Conservation (phyloP, 495 filamentous ascomycete genomes). For the Clohesyomyces aquaticus region DNA sequence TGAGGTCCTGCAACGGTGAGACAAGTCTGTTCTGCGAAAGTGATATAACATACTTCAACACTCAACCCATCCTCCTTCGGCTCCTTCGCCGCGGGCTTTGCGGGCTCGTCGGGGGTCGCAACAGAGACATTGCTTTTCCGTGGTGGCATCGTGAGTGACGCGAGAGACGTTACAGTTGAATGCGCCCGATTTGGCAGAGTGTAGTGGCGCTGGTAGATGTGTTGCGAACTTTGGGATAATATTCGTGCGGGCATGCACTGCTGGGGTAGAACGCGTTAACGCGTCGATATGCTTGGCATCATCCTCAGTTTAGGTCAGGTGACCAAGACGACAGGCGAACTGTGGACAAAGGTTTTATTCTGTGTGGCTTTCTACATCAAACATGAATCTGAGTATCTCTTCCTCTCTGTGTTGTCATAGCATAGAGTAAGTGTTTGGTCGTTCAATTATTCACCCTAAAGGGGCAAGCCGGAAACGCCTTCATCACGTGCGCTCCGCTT, state of each 20-base stretch:
- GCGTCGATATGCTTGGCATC: slow-evolving; percentile 10
- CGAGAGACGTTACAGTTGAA: background rate
- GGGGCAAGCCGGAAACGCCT: too few relatives aligned
- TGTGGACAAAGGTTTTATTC: too few relatives aligned
- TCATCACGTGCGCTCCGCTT: too few relatives aligned
- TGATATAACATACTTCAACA: slow-evolving; percentile 42
- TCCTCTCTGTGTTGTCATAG: too few relatives aligned
- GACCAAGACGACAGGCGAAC: too few relatives aligned
- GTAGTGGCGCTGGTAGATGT: background rate
- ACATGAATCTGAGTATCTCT: too few relatives aligned
- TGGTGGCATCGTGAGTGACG: slow-evolving; percentile 42
- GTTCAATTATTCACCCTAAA: too few relatives aligned
- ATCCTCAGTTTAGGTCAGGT: too few relatives aligned
- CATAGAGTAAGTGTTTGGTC: too few relatives aligned
- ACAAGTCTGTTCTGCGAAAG: background rate
- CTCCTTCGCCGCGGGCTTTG: slow-evolving; percentile 25
- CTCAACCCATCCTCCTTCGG: slow-evolving; percentile 44
- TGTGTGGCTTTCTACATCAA: too few relatives aligned
- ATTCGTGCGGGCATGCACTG: too few relatives aligned
- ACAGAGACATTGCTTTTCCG: slow-evolving; percentile 48
- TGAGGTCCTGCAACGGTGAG: slow-evolving; percentile 70
- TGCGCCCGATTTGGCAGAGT: background rate
- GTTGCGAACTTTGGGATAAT: too few relatives aligned
- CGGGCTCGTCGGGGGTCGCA: slow-evolving; percentile 32
- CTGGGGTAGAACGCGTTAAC: slow-evolving; percentile 14